Evolutionary conservation across 257 asterid genomes (phyloP), one percentile per base, ranked within the genome.

Genomic region (Nicotiana sylvestris): DNA sequence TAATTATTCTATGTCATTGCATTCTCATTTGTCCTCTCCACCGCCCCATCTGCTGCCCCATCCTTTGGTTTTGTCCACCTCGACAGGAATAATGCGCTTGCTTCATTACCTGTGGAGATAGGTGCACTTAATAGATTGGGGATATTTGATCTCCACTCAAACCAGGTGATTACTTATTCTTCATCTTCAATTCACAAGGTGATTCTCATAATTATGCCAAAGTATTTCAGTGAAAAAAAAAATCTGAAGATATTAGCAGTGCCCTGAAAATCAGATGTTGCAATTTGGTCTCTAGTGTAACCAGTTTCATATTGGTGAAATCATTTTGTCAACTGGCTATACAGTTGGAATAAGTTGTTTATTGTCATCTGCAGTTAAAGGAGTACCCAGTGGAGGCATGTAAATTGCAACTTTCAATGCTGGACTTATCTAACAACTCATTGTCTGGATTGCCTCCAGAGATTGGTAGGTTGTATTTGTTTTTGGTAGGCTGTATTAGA

Each of bases 141-240:
- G 84, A 93, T 97, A 85, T 92, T 96, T 87, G 97, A 96, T 90
- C 94, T 96, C 88, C 99, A 94, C 85, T 94, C 98, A 84, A 96
- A 96, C 87, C 96, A 92, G 98, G 99, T 96, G 77, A 25, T 49
- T 85, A 13, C 67, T 66, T n/a, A 53, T 83, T 68, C 65, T 8
- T 78, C 66, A 27, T 84, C 81, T 70, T 74, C 39, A n/a, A 57
- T 30, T 77, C 85, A 9, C 77, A 82, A 64, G 82, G 57, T 79
- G 78, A 58, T 62, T 67, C 30, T 72, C 16, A 56, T 32, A 84
- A 46, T 49, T 65, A 62, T 64, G 57, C 49, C 39, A 3, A 27
- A 65, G 39, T 61, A 51, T 80, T 53, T 80, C 65, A 18, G 57
- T 55, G 66, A 8, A 81, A 70, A 78, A n/a, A 39, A 77, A 43